Base-by-base conservation (phyloP, 768 basidiomycete genomes). In the Trametes maxima region DNA sequence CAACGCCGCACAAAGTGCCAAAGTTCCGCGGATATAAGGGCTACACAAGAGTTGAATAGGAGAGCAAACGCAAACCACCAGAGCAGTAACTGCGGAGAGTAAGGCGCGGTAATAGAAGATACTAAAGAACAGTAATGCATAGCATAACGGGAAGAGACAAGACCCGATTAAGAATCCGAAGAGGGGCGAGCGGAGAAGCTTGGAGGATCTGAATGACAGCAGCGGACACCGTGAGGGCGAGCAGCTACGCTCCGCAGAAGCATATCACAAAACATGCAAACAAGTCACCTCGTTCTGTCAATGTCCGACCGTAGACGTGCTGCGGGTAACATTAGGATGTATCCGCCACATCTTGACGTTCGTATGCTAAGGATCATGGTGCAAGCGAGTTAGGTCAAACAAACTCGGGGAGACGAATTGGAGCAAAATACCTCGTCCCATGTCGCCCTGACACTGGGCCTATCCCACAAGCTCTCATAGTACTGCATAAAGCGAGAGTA, bases 391-490 rank as follows among this genome's bases (percentile, higher is more conserved):
- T 44, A 53, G 52, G 28, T 53, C 50, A 45, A 33, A 37, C 37
- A 37, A 46, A 45, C 25, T 37, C 24, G 33, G 49, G 37, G n/a
- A 3, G 42, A 33, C 19, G 17, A 42, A 21, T 13, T 1, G 12
- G 19, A 37, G 22, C 8, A 72, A 11, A 80, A 19, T 67, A 85
- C 86, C 71, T 74, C 72, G 60, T 84, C 73, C 59, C 82, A 88
- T 0, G 85, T 88, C 37, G 75, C 72, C 64, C 78, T 78, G 68
- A 82, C 80, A 65, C 85, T 88, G 13, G 79, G 76, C 66, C 87
- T 78, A 5, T 71, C 77, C 66, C 79, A 77, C 39, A 88, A 54
- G 37, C 77, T 80, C 13, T 72, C 68, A 36, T 73, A 76, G 63
- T 88, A 89, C 58, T 78, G 74, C 51, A 75, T 72, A 57, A 84